These are phyloP conservation scores for Hypomontagnella monticulosa DNA, from an alignment of 495 filamentous ascomycete species.

Conservation along the genomic window DNA sequence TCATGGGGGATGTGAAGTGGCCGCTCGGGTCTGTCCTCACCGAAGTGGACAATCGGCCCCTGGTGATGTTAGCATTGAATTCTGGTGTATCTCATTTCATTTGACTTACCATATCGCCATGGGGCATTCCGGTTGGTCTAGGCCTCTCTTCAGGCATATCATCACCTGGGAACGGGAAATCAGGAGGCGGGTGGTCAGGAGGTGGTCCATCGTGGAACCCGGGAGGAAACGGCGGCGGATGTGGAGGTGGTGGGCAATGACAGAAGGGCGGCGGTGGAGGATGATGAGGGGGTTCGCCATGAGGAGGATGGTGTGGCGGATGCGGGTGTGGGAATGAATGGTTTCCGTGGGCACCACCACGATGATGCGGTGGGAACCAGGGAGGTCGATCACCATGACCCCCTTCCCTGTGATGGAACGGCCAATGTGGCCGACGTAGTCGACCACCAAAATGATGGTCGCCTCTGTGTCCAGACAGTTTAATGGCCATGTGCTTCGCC, in stretches of 20 bases:
- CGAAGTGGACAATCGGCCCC: conserved; percentile 15
- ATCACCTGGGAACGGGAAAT: background rate
- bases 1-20: conserved; percentile 9
- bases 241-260: conserved; percentile 33
- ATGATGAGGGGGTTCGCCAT: conserved; percentile 26
- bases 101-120: conserved; percentile 24
- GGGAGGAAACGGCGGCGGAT: conserved; percentile 7
- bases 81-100: background rate
- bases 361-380: conserved; percentile 26
- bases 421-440: conserved; percentile 21
- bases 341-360: conserved; percentile 27
- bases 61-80: conserved; percentile 14
- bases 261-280: conserved; percentile 38
- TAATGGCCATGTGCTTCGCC: conserved; percentile 38
- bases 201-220: conserved; percentile 7
- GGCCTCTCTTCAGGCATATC: conserved; percentile 3
- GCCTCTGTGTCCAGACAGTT: conserved; percentile 33
- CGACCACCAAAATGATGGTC: conserved; percentile 24
- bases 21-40: conserved; percentile 4
- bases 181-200: conserved; percentile 6
- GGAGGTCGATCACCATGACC: conserved; percentile 27
- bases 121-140: background rate
- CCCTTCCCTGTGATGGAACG: conserved; percentile 19
- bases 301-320: conserved; percentile 35
- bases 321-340: conserved; percentile 38